A percentile compares a stretch with the other conserved stretches of the same genome.
These are phyloP conservation scores for Fusarium sarcochroum DNA, from an alignment of 2,329 filamentous ascomycete species.

Conservation along the genomic window DNA sequence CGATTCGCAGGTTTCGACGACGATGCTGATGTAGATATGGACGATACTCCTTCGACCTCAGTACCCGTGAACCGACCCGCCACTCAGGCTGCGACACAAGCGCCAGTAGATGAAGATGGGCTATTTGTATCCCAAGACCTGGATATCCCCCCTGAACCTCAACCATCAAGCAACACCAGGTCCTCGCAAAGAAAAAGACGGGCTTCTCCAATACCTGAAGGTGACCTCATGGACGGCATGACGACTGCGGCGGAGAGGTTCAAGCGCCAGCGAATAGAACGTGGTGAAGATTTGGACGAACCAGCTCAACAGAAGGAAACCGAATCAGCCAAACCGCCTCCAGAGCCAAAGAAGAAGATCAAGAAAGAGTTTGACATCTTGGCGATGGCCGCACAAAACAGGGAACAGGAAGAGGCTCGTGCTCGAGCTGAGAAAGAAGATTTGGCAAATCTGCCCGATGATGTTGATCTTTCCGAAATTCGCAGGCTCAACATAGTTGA, in stretches of 20 bases:
- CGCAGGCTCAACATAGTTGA: conserved; percentile 82
- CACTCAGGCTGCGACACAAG: background rate
- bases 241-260: conserved; percentile 82
- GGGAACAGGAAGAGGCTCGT: conserved; percentile 76
- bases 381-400: conserved; percentile 72
- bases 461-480: conserved; percentile 80
- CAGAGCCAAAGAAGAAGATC: conserved; percentile 60
- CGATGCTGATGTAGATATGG: conserved; percentile 58
- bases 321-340: conserved; percentile 26
- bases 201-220: conserved; percentile 58
- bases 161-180: conserved; percentile 36
- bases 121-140: conserved; percentile 71
- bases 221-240: conserved; percentile 78
- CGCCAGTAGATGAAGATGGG: conserved; percentile 54
- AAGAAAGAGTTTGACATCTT: conserved; percentile 78
- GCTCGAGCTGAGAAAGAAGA: conserved; percentile 68
- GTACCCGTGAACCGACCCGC: conserved; percentile 7
- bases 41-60: conserved; percentile 37
- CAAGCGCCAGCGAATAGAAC: conserved; percentile 81
- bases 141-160: conserved; percentile 42
- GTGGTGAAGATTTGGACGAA: conserved; percentile 62
- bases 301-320: conserved; percentile 47
- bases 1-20: conserved; percentile 81
- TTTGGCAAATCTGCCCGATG: conserved; percentile 66
- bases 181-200: conserved; percentile 62